Evolutionary conservation across 805 yeast genomes (phyloP).

Genomic region (Hanseniaspora occidentalis): DNA sequence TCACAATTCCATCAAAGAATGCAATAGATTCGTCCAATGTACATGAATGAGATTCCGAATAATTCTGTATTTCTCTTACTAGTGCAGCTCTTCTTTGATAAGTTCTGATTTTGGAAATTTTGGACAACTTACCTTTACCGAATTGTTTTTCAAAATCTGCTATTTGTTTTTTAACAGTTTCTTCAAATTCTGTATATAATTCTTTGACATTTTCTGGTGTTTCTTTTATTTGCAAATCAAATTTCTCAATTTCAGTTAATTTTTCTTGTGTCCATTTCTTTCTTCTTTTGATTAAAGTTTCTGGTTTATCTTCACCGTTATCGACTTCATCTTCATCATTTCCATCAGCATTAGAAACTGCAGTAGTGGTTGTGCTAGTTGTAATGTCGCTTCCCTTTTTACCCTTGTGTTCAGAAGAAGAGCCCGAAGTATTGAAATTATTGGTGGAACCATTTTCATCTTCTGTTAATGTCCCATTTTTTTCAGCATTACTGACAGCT

Average conservation of each 20-base stretch:
- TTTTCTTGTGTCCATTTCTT: slow-evolving; percentile 4
- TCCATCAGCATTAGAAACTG: too few species aligned
- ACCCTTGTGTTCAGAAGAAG: too few species aligned
- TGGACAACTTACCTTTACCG: slow-evolving; percentile 17
- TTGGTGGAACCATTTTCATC: not conserved
- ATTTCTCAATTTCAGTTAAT: slow-evolving; percentile 19
- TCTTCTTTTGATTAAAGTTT: not conserved
- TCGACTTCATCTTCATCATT: too few species aligned
- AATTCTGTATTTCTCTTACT: slow-evolving; percentile 25
- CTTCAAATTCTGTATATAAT: slow-evolving; percentile 23
- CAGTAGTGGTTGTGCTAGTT: too few species aligned
- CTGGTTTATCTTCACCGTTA: not conserved
- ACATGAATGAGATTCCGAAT: slow-evolving; percentile 17
- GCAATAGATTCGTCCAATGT: slow-evolving; percentile 19
- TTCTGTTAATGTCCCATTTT: not conserved
- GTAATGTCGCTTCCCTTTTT: too few species aligned
- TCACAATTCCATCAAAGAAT: slow-evolving; percentile 22
- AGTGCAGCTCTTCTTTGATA: slow-evolving; percentile 27
- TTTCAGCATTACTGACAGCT: not conserved
- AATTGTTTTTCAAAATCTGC: slow-evolving; percentile 23
- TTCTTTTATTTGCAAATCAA: slow-evolving; percentile 21
- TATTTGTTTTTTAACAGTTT: slow-evolving; percentile 23
- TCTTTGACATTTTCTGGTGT: slow-evolving; percentile 23
- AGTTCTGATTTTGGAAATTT: slow-evolving; percentile 26
- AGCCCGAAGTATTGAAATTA: too few species aligned